Conservation (phyloP, 1,139 yeast genomes). For the Candida glucosophila region DNA sequence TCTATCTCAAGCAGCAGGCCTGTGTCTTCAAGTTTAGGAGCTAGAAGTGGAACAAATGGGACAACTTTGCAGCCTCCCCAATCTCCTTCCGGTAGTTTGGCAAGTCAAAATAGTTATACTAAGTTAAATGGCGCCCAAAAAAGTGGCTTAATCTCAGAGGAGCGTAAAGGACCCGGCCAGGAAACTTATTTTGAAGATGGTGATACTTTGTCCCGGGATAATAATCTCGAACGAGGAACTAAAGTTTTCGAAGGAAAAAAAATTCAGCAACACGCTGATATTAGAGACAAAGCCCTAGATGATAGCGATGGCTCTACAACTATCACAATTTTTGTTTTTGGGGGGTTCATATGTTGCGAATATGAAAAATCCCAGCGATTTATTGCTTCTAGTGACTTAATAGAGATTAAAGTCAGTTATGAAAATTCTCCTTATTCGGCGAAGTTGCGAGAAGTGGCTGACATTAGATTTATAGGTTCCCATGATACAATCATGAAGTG, state of each 20-base stretch:
- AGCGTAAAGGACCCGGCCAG: no score
- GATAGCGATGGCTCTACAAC: no score
- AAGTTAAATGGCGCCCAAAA: no score
- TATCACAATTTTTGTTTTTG: slow-evolving; percentile 29
- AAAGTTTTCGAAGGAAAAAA: not conserved
- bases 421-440: slow-evolving; percentile 6
- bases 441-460: slow-evolving; percentile 6
- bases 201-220: not conserved
- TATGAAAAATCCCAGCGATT: slow-evolving; percentile 14
- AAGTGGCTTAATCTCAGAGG: no score
- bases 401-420: slow-evolving; percentile 13
- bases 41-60: no score
- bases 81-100: no score
- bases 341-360: slow-evolving; percentile 28
- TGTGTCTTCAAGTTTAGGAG: no score
- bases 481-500: slow-evolving; percentile 15
- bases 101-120: no score
- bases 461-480: slow-evolving; percentile 8
- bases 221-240: not conserved
- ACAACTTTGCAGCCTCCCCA: no score
- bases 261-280: no score
- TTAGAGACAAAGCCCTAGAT: no score
- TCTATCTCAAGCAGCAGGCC: no score
- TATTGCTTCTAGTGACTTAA: slow-evolving; percentile 27
- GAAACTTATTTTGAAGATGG: not conserved